These are phyloP conservation scores for Rhizomucor miehei DNA, from an alignment of 371 early-diverging fungal species.

Conservation along the genomic window DNA sequence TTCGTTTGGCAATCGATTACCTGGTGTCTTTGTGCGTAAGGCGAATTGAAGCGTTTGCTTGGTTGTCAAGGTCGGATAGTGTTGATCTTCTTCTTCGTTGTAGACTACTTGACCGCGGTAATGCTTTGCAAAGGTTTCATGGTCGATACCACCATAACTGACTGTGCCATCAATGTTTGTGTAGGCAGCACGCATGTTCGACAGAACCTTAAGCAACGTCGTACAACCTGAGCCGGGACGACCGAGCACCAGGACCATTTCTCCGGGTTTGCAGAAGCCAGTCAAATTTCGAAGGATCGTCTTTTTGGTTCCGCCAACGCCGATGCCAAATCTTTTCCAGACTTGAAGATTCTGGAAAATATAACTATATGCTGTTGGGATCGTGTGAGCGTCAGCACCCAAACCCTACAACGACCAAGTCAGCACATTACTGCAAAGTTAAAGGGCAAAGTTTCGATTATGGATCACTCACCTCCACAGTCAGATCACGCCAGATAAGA, in stretches of 20 bases:
- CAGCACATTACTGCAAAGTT: not conserved
- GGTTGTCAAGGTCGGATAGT: conserved; percentile 65
- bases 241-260: conserved; percentile 72
- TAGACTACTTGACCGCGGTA: conserved; percentile 65
- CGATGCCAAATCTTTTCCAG: conserved; percentile 25
- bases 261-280: conserved; percentile 63
- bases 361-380: conserved; percentile 23
- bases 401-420: conserved; percentile 16
- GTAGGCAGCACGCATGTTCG: conserved; percentile 60
- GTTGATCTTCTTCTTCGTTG: conserved; percentile 70
- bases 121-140: conserved; percentile 44
- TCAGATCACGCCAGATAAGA: conserved; percentile 28
- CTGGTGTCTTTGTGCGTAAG: conserved; percentile 64
- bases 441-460: too few species aligned
- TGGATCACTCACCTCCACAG: conserved; percentile 29
- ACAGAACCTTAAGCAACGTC: conserved; percentile 60
- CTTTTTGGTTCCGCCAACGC: conserved; percentile 4
- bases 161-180: conserved; percentile 52
- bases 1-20: conserved; percentile 48
- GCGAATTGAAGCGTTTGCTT: conserved; percentile 67
- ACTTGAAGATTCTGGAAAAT: conserved; percentile 16
- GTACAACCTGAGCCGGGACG: conserved; percentile 73
- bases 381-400: conserved; percentile 38
- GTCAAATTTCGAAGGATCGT: conserved; percentile 50
- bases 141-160: conserved; percentile 58